A percentile compares a stretch with the other conserved stretches of the same genome.
Evolutionary conservation across 2,329 filamentous ascomycete genomes (phyloP).

Genomic region (Cryoendolithus antarcticus): DNA sequence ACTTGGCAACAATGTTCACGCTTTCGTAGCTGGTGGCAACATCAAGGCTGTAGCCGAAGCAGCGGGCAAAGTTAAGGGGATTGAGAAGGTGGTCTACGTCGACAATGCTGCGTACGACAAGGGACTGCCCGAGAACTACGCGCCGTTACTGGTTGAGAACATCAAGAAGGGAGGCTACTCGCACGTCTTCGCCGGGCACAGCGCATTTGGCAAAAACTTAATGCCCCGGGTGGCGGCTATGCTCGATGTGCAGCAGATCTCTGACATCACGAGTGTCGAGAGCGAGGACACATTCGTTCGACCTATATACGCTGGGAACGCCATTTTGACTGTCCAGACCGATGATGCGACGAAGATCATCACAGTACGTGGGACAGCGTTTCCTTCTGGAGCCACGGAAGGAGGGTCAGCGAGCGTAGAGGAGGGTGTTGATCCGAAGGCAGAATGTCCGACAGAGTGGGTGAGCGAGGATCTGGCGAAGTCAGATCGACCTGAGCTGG

Average conservation of each 20-base stretch:
- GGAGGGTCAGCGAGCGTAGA: constrained; percentile 66
- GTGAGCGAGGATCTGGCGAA: constrained; percentile 85
- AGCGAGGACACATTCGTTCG: constrained; percentile 89
- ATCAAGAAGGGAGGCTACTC: constrained; percentile 93
- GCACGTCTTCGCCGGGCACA: constrained; percentile 81
- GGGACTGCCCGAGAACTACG: constrained; percentile 86
- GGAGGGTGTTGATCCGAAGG: constrained; percentile 74
- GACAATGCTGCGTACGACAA: constrained; percentile 88
- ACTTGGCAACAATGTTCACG: constrained; percentile 74
- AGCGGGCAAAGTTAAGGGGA: constrained; percentile 75
- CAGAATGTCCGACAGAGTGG: constrained; percentile 66
- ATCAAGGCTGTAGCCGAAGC: constrained; percentile 66
- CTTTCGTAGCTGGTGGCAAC: constrained; percentile 71
- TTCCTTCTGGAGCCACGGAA: constrained; percentile 59
- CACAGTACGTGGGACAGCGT: constrained; percentile 87
- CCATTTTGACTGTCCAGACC: constrained; percentile 90
- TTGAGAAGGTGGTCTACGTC: constrained; percentile 83
- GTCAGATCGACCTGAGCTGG: constrained; percentile 85
- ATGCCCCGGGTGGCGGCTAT: constrained; percentile 84
- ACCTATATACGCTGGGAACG: constrained; percentile 95
- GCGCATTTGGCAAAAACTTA: constrained; percentile 91
- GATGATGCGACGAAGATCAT: constrained; percentile 75
- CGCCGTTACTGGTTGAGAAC: constrained; percentile 86
- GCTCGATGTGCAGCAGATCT: constrained; percentile 84
- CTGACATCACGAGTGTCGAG: constrained; percentile 78